Percentiles rank a stretch among this genome's conserved stretches.
phyloP scores from a whole-genome alignment of 2,329 filamentous ascomycete genomes.

The Aspergillus versicolor region DNA sequence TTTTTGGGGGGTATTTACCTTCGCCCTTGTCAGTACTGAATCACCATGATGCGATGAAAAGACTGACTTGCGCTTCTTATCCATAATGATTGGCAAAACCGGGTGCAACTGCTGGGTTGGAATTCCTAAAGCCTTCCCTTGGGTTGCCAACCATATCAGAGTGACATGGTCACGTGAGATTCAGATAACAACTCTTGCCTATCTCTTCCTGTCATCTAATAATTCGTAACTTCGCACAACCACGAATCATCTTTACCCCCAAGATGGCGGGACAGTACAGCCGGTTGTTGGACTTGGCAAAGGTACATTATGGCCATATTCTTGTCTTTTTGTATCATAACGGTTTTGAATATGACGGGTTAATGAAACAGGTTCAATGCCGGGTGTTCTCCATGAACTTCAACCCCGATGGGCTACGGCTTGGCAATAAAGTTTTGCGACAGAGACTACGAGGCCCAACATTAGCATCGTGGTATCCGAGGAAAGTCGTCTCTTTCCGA shows the following conservation, averaged over 20 bases:
- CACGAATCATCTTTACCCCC: not conserved
- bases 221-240: not conserved
- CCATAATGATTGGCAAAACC: constrained; percentile 20
- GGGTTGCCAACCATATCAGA: not conserved
- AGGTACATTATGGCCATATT: constrained; percentile 54
- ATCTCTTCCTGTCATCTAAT: too few relatives aligned
- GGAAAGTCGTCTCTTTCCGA: constrained; percentile 67
- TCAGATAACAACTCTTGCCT: not conserved
- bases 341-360: not conserved
- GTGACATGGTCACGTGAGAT: not conserved
- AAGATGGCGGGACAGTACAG: constrained; percentile 53
- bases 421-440: constrained; percentile 89
- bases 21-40: constrained; percentile 22
- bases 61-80: constrained; percentile 24
- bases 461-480: constrained; percentile 85
- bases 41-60: constrained; percentile 3
- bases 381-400: constrained; percentile 86
- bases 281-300: constrained; percentile 68
- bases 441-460: constrained; percentile 83
- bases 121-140: not conserved
- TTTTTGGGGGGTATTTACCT: not conserved
- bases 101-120: not conserved
- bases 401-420: constrained; percentile 78
- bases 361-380: constrained; percentile 70
- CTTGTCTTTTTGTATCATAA: not conserved